Evolutionary conservation across 257 asterid species (phyloP).

Genomic region (Fraxinus excelsior): DNA sequence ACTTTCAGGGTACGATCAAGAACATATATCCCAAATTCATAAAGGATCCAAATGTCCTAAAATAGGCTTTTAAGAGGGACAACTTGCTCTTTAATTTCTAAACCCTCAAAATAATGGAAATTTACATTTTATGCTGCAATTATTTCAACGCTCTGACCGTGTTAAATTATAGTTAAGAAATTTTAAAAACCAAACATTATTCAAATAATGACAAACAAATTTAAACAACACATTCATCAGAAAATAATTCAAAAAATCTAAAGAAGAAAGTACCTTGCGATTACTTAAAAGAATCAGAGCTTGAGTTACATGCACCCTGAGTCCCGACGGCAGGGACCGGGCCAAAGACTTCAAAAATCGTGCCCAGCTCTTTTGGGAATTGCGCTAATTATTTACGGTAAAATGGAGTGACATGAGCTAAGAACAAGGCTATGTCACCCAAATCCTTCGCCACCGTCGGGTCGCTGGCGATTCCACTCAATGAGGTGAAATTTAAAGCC

Average conservation of each 20-base stretch:
- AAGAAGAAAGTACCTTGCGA: conserved; percentile 52
- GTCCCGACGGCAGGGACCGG: conserved; percentile 60
- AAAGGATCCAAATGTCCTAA: too few relatives aligned
- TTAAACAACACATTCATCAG: neutral
- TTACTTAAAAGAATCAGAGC: conserved; percentile 76
- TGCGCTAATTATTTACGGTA: conserved; percentile 47
- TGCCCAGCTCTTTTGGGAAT: conserved; percentile 66
- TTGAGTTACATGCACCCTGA: conserved; percentile 67
- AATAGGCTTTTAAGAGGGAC: too few relatives aligned
- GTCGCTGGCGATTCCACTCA: conserved; percentile 68
- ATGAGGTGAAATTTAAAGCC: conserved; percentile 71
- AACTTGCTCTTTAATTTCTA: too few relatives aligned
- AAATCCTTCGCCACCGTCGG: conserved; percentile 67
- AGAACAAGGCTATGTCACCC: conserved; percentile 73
- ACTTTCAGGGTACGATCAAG: too few relatives aligned
- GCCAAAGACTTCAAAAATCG: conserved; percentile 66
- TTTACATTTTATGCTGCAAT: too few relatives aligned
- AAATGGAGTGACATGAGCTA: conserved; percentile 80
- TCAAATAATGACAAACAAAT: neutral
- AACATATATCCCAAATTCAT: too few relatives aligned
- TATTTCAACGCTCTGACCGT: neutral
- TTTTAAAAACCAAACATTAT: neutral
- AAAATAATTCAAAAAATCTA: conserved; percentile 6
- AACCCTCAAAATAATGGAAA: too few relatives aligned
- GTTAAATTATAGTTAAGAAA: neutral